Percentiles rank a stretch among this genome's conserved stretches.
Evolutionary conservation across 192 early-diverging fungal genomes (phyloP).

Genomic region (Phycomyces nitens): DNA sequence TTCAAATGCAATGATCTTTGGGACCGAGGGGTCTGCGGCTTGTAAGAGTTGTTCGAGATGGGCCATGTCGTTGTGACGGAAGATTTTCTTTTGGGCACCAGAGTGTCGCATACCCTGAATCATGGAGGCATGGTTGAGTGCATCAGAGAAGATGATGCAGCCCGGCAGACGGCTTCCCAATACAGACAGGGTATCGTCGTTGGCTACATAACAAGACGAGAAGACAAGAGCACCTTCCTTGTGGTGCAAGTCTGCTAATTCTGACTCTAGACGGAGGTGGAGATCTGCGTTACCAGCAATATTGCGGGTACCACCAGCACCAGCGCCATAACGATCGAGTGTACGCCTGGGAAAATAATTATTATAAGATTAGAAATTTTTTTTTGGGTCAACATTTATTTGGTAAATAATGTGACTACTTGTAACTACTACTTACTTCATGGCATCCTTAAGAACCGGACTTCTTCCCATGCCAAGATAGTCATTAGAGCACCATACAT

Average conservation of each 20-base stretch:
- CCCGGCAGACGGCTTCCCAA: constrained; percentile 83
- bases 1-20: constrained; percentile 96
- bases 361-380: constrained; percentile 15
- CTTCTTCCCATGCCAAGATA: constrained; percentile 96
- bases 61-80: constrained; percentile 88
- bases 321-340: constrained; percentile 94
- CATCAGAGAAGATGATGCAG: constrained; percentile 93
- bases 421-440: constrained; percentile 86
- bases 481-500: constrained; percentile 99
- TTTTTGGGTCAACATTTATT: constrained; percentile 2
- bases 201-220: constrained; percentile 97
- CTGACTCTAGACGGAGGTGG: constrained; percentile 86
- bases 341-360: constrained; percentile 52
- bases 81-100: constrained; percentile 80
- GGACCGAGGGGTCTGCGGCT: constrained; percentile 73
- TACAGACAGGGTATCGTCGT: constrained; percentile 93
- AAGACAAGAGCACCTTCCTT: constrained; percentile 91
- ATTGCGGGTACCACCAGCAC: constrained; percentile 98
- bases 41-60: constrained; percentile 86
- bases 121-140: constrained; percentile 97
- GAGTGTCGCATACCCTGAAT: constrained; percentile 97
- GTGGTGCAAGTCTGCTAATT: constrained; percentile 90
- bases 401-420: not conserved
- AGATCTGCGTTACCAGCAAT: constrained; percentile 97
- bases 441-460: constrained; percentile 77